A percentile compares a stretch with the other conserved stretches of the same genome.
Evolutionary conservation across 345 rosid species (phyloP).

Genomic region (Luvunga scandens): DNA sequence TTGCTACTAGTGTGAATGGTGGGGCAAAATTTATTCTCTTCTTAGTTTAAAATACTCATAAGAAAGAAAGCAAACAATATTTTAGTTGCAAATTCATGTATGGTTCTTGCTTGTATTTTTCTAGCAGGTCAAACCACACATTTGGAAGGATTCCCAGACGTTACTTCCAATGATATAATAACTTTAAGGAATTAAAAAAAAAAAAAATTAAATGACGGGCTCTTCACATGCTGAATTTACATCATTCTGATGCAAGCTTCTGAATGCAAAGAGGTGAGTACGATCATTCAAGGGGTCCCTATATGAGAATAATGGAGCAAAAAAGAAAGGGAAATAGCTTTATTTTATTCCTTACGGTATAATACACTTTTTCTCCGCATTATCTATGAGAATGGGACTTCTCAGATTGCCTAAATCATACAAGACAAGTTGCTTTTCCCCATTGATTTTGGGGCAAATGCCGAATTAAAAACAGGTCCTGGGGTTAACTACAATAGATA

Average conservation of each 20-base stretch:
- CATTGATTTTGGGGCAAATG: background rate
- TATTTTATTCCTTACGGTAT: no score
- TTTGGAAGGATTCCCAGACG: constrained; percentile 11
- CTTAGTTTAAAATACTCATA: background rate
- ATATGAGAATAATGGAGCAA: background rate
- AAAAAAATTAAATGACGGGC: constrained; percentile 12
- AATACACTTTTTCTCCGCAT: background rate
- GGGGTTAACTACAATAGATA: background rate
- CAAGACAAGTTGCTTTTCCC: background rate
- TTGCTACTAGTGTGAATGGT: constrained; percentile 8
- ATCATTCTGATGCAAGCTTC: background rate
- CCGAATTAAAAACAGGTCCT: background rate
- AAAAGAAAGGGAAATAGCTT: background rate
- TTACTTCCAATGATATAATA: constrained; percentile 6
- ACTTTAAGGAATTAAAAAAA: background rate
- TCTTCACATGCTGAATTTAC: background rate
- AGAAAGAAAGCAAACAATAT: background rate
- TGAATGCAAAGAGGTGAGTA: background rate
- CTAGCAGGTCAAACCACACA: constrained; percentile 12
- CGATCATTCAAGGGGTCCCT: background rate
- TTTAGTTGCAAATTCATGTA: background rate
- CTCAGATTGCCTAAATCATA: background rate
- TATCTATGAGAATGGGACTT: background rate
- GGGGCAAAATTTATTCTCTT: constrained; percentile 12
- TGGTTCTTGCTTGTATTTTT: constrained; percentile 4